These are phyloP conservation scores for Gracilariopsis chorda DNA, from an alignment of 23 red algal genomes.

Conservation along the genomic window DNA sequence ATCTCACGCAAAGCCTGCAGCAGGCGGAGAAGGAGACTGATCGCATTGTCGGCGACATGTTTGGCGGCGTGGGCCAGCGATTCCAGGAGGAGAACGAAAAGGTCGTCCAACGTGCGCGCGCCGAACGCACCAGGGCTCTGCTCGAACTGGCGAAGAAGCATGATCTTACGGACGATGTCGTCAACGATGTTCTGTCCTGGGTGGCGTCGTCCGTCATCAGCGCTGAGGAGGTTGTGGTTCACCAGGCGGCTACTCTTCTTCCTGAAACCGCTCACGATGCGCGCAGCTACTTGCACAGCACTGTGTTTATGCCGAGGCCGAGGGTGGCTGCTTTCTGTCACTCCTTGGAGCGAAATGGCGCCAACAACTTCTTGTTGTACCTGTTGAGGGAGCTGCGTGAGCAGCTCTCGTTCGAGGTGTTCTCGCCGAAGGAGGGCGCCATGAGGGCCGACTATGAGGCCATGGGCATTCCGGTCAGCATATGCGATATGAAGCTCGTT, in stretches of 20 bases:
- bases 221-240: constrained; percentile 48
- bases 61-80: constrained; percentile 56
- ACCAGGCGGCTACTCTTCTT: constrained; percentile 14
- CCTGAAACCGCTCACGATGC: constrained; percentile 35
- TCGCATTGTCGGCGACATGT: constrained; percentile 89
- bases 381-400: constrained; percentile 84
- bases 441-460: constrained; percentile 94
- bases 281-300: constrained; percentile 26
- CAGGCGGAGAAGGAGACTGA: constrained; percentile 73
- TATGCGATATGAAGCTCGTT: constrained; percentile 69
- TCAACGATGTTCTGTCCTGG: constrained; percentile 80
- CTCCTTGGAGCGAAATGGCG: constrained; percentile 95
- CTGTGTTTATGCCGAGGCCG: constrained; percentile 47
- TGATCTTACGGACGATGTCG: constrained; percentile 47
- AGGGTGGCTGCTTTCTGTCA: constrained; percentile 92
- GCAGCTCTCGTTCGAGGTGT: constrained; percentile 74
- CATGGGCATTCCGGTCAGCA: constrained; percentile 72
- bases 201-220: constrained; percentile 34
- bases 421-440: constrained; percentile 92
- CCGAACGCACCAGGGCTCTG: constrained; percentile 73
- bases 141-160: constrained; percentile 70
- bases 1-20: constrained; percentile 74
- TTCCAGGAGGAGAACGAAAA: constrained; percentile 64
- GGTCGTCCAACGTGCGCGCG: constrained; percentile 41
- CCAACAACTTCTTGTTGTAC: constrained; percentile 97